Conservation (phyloP, 2,329 filamentous ascomycete species). For the Fusarium chuoi region DNA sequence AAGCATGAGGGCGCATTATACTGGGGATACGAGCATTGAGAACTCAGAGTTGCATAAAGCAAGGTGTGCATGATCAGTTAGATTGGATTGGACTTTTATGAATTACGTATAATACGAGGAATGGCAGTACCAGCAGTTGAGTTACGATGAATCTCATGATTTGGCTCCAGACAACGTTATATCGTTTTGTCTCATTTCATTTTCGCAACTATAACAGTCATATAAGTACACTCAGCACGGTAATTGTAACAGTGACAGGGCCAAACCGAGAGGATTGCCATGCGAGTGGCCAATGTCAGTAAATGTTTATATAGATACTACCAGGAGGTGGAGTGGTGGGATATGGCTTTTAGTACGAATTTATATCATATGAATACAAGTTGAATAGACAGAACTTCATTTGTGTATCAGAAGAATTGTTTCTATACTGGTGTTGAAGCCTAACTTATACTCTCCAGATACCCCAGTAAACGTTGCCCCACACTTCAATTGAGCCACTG, state of each 20-base stretch:
- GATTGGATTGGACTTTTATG: slow-evolving; percentile 46
- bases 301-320: neutral
- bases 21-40: slow-evolving; percentile 8
- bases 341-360: too few relatives aligned
- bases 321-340: neutral
- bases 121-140: slow-evolving; percentile 34
- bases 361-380: neutral
- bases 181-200: neutral
- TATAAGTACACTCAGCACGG: neutral
- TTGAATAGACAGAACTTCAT: neutral
- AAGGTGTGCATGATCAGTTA: slow-evolving; percentile 34
- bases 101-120: slow-evolving; percentile 34
- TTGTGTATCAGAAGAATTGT: neutral
- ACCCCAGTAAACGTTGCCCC: neutral
- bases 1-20: slow-evolving; percentile 27
- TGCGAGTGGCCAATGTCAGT: neutral
- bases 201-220: neutral
- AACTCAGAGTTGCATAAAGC: slow-evolving; percentile 1
- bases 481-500: slow-evolving; percentile 30
- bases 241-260: neutral
- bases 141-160: neutral
- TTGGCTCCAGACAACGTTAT: neutral
- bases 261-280: neutral
- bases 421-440: neutral
- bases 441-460: neutral